phyloP scores from a whole-genome alignment of 1,284 basidiomycete genomes.

The Erythrobasidium hasegawianum region DNA sequence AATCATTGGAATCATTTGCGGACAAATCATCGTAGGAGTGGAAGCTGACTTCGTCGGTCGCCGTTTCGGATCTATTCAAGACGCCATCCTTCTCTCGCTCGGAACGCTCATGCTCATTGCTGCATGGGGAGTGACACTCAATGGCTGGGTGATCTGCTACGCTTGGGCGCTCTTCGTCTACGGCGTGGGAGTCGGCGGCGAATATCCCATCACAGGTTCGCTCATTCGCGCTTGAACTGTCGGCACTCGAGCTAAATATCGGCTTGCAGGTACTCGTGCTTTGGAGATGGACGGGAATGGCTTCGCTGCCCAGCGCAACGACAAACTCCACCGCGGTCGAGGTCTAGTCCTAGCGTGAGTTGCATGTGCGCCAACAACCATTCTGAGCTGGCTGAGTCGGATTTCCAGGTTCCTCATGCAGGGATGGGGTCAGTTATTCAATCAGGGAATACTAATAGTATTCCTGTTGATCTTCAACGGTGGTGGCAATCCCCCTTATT shows the following conservation, averaged over 20 bases:
- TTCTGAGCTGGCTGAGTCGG: no score
- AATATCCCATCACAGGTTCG: slow-evolving; percentile 55
- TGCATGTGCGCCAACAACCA: no score
- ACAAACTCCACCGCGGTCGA: slow-evolving; percentile 57
- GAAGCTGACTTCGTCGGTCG: slow-evolving; percentile 59
- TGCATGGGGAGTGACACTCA: slow-evolving; percentile 55
- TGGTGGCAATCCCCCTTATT: slow-evolving; percentile 51
- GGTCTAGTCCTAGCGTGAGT: slow-evolving; percentile 56
- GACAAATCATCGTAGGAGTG: slow-evolving; percentile 56
- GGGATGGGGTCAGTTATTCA: slow-evolving; percentile 47
- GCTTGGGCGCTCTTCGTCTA: slow-evolving; percentile 55
- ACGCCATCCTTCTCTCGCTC: slow-evolving; percentile 50
- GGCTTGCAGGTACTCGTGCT: slow-evolving; percentile 51
- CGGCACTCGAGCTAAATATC: neutral
- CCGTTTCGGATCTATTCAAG: slow-evolving; percentile 47
- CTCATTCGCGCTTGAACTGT: neutral
- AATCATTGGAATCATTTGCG: slow-evolving; percentile 56
- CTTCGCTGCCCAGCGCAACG: slow-evolving; percentile 51
- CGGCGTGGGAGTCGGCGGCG: slow-evolving; percentile 54
- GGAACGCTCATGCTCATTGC: slow-evolving; percentile 57
- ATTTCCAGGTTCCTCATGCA: slow-evolving; percentile 24
- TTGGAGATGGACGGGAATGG: slow-evolving; percentile 53
- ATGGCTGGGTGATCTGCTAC: slow-evolving; percentile 59
- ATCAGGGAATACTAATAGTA: slow-evolving; percentile 55
- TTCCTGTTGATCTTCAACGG: slow-evolving; percentile 55